Evolutionary conservation across 768 basidiomycete genomes (phyloP).

Genomic region (Boletus rubescentipes): DNA sequence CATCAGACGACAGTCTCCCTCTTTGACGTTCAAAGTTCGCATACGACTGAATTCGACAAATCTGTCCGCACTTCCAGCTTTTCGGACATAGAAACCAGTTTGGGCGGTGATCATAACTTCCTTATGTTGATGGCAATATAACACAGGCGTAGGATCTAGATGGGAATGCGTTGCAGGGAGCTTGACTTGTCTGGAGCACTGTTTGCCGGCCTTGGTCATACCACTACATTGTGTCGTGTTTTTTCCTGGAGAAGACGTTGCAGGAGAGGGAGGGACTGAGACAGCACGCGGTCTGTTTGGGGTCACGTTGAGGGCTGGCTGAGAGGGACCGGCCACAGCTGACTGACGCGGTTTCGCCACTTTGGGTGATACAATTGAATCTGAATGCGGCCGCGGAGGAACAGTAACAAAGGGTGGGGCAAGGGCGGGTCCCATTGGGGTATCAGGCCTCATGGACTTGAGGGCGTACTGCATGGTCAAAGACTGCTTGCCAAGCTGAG

Average conservation of each 20-base stretch:
- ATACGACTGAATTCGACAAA: slow-evolving; percentile 62
- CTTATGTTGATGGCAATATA: slow-evolving; percentile 67
- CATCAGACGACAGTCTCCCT: slow-evolving; percentile 6
- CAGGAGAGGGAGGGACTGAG: slow-evolving; percentile 19
- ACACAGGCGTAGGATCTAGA: slow-evolving; percentile 28
- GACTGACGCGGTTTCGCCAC: slow-evolving; percentile 3
- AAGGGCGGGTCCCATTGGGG: slow-evolving; percentile 16
- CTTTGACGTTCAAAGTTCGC: slow-evolving; percentile 8
- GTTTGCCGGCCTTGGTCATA: slow-evolving; percentile 61
- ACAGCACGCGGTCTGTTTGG: slow-evolving; percentile 21
- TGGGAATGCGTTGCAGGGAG: slow-evolving; percentile 28
- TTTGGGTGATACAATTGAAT: slow-evolving; percentile 18
- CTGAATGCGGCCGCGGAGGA: slow-evolving; percentile 37
- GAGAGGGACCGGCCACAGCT: slow-evolving; percentile 6
- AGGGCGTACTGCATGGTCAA: slow-evolving; percentile 23
- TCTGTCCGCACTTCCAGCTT: slow-evolving; percentile 34
- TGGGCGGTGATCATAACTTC: slow-evolving; percentile 48
- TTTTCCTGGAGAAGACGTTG: slow-evolving; percentile 18
- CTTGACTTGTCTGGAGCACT: slow-evolving; percentile 61
- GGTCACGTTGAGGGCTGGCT: slow-evolving; percentile 8
- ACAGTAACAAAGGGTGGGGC: slow-evolving; percentile 16
- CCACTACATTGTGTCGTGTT: slow-evolving; percentile 54
- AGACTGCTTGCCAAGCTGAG: slow-evolving; percentile 18
- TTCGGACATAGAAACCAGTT: slow-evolving; percentile 57
- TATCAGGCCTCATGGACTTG: slow-evolving; percentile 15